phyloP scores from a whole-genome alignment of 495 filamentous ascomycete species.

The Xylaria acuta region DNA sequence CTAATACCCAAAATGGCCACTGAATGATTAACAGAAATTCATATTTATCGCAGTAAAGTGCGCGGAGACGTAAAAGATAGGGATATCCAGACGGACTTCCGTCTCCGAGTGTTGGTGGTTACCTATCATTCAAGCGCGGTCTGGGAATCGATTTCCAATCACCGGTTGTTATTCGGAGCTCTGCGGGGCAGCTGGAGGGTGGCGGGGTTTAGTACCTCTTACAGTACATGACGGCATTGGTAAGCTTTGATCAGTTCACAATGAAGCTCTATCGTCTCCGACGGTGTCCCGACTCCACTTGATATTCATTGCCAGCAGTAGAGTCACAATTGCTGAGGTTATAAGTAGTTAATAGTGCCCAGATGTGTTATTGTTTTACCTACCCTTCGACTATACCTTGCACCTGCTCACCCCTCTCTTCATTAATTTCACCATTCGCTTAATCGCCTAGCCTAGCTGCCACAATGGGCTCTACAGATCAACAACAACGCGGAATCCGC shows the following conservation, averaged over 20 bases:
- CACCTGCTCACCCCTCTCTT: neutral
- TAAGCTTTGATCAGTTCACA: constrained; percentile 18
- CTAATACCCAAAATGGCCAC: neutral
- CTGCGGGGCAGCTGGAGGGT: constrained; percentile 22
- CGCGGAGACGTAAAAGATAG: neutral
- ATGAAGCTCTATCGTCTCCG: constrained; percentile 16
- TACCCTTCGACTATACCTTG: neutral
- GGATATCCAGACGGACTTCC: constrained; percentile 20
- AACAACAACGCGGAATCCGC: constrained; percentile 55
- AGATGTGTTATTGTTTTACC: neutral
- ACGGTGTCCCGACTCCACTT: constrained; percentile 19
- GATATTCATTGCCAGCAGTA: neutral
- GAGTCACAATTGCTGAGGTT: neutral
- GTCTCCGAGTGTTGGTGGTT: constrained; percentile 6
- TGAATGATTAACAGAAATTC: neutral
- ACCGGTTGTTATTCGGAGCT: neutral
- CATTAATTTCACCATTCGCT: neutral
- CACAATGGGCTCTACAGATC: constrained; percentile 35
- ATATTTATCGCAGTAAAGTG: no score
- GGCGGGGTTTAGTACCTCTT: constrained; percentile 10
- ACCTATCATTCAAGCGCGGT: neutral
- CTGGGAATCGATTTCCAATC: neutral
- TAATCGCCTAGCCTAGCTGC: constrained; percentile 9
- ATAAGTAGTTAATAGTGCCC: neutral
- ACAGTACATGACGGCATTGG: constrained; percentile 21